Base-by-base conservation (phyloP, 1,284 basidiomycete species). In the Sporisorium exsertum region DNA sequence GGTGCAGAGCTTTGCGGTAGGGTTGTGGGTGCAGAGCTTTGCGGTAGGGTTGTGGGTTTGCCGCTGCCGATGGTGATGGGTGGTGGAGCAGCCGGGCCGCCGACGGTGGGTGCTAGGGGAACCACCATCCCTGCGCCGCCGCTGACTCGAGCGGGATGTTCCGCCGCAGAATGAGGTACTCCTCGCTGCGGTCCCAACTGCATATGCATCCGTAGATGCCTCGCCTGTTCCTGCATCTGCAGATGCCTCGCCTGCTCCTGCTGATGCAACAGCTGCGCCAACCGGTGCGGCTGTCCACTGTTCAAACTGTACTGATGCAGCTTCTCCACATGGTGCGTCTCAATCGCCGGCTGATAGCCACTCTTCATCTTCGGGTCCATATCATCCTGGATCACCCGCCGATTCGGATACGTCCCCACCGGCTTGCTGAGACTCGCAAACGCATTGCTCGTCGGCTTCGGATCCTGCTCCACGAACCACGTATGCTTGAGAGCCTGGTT, bases 401-500 rank as follows among this genome's bases (percentile, higher is more conserved):
- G 74, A 5, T 85, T 83, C 5, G 88, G 88, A 61, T 88, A 89
- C 2, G 85, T 85, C 40, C 87, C 84, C 0, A 72, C 79, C 43
- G 87, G 87, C 32, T 85, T 86, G 47, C 85, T 81, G 43, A 87
- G 85, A 7, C 86, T 85, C 67, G 81, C 84, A 59, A 70, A 68
- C 1, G 70, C 77, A 37, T 76, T 87, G 6, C 59, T 72, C 58
- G 79, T 84, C 45, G 81, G 87, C 74, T 57, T 86, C 54, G 77
- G 88, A 15, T 72, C 67, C 64, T 85, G 87, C 32, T 87, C 87
- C 18, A 82, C 84, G 76, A 89, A 89, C 87, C 88, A 90, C 0
- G 86, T 83, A 85, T 98, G 95, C 16, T 88, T 88, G 1, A 99
- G 87, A 0, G 94, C 92, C 72, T 93, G 90, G 72, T 90, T 89